Evolutionary conservation across 257 asterid genomes (phyloP).

Genomic region (Solanum etuberosum): DNA sequence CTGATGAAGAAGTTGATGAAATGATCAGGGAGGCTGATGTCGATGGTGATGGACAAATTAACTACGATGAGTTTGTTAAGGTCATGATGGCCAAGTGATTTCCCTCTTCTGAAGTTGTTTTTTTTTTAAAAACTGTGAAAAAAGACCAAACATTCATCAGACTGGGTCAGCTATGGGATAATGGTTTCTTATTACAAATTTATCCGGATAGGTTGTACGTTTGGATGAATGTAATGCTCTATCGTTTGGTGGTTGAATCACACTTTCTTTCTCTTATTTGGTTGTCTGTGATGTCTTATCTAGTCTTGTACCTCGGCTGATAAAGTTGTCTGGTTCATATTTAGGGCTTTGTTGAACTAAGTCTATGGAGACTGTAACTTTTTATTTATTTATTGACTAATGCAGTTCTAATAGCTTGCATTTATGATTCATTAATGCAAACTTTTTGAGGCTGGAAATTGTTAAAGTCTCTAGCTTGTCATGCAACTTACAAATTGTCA

Average conservation of each 20-base stretch:
- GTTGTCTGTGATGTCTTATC: neutral
- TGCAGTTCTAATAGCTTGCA: neutral
- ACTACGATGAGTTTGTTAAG: slow-evolving; percentile 54
- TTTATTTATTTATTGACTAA: neutral
- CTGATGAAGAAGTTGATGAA: slow-evolving; percentile 55
- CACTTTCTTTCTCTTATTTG: neutral
- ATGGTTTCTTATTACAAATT: slow-evolving; percentile 6
- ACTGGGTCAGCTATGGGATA: slow-evolving; percentile 6
- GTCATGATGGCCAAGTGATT: slow-evolving; percentile 57
- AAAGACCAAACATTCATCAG: slow-evolving; percentile 2
- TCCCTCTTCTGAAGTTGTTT: slow-evolving; percentile 6
- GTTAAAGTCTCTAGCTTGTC: neutral
- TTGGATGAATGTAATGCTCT: slow-evolving; percentile 17
- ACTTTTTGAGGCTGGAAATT: neutral
- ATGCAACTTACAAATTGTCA: too few relatives aligned
- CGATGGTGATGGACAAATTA: slow-evolving; percentile 55
- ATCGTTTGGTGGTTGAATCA: slow-evolving; percentile 24
- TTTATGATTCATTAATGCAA: neutral
- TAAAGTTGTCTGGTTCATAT: neutral
- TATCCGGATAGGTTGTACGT: slow-evolving; percentile 12
- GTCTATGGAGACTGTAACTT: neutral
- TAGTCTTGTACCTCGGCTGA: neutral
- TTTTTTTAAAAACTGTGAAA: neutral
- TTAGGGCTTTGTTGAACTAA: neutral
- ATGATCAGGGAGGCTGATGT: slow-evolving; percentile 60